Evolutionary conservation across 768 basidiomycete genomes (phyloP), one percentile per base, ranked within the genome.

Genomic region (Kwoniella bestiolae): DNA sequence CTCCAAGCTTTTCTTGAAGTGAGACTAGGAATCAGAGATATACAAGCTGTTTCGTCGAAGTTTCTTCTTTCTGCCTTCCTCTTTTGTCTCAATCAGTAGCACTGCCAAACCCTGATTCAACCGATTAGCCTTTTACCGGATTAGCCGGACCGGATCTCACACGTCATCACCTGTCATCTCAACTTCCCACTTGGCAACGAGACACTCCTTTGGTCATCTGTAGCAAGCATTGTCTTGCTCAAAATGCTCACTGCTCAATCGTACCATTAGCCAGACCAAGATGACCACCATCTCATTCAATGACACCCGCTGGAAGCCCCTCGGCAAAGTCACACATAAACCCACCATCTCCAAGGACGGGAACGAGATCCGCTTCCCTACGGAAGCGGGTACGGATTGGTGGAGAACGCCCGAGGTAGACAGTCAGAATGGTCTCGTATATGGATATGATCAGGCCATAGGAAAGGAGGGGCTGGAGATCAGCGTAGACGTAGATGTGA

Each of bases 381-480:
- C 65, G 0, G 57, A 60, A 18, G 21, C 9, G 4, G 55, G 38
- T 16, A 65, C 63, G 2, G 68, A 65, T 31, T 64, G 63, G 58
- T 61, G 68, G 68, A 60, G 50, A 29, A 64, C 58, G 6, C 61
- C 58, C 21, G 46, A 47, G 14, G 31, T 31, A 21, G 63, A 65
- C 45, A 55, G 56, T 18, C 29, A 34, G 14, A 44, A 26, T 16
- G 68, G 63, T 16, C 32, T 69, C 9, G 51, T 55, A 23, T 63
- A 55, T 52, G 61, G 61, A 2, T 63, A 53, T 28, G 50, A 55
- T 26, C 51, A 63, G 7, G 34, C 18, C 2, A 26, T 63, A 11
- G 52, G 32, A 16, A 31, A 51, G 31, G 56, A 65, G 29, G 70
- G 70, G 8, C 58, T 71, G 46, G 69, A 71, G 47, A 50, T 71